Evolutionary conservation across 169 alveolate species (phyloP), one percentile per base, ranked within the genome.

Genomic region (Cryptosporidium andersoni): DNA sequence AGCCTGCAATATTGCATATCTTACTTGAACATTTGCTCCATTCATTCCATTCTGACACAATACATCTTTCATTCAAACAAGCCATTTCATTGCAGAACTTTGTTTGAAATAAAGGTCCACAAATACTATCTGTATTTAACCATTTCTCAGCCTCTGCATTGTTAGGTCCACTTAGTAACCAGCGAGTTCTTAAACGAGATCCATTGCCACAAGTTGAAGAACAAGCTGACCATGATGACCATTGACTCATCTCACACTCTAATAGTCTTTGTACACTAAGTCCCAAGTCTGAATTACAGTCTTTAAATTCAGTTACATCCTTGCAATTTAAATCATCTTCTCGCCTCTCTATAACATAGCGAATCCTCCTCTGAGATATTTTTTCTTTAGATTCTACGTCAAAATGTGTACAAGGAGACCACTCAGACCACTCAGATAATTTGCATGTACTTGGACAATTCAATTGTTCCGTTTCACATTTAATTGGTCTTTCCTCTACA

Each of bases 211-310:
- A 89, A 9, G 47, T 65, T 36, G 91, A 82, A 4, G 88, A 66
- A 58, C 92, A 89, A 4, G 82, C 49, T 7, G 89, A 51, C 92
- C 92, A 89, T 4, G 89, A 82, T n/a, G 88, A 68, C 92, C 92
- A 89, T 11, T 66, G 85, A 3, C 90, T 74, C 89, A 85, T 81
- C 39, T 51, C 66, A 37, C 92, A 89, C 8, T 52, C 55, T 12
- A 66, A 40, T 16, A 66, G 48, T 2, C 66, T 65, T 8, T 66
- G 66, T 7, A 66, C 81, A 6, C 64, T 65, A 5, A 51, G 65
- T 53, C 65, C 40, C 11, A 52, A 64, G 9, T 40, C 39, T 8
- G 51, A 25, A 39, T 51, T 65, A 39, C 81, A 66, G 37, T 51
- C 81, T n/a, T 53, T 66, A 39, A n/a, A 51, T 14, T 66, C 81